These are phyloP conservation scores for Zoysia japonica DNA, from an alignment of 176 grass and related monocot species.

Conservation along the genomic window DNA sequence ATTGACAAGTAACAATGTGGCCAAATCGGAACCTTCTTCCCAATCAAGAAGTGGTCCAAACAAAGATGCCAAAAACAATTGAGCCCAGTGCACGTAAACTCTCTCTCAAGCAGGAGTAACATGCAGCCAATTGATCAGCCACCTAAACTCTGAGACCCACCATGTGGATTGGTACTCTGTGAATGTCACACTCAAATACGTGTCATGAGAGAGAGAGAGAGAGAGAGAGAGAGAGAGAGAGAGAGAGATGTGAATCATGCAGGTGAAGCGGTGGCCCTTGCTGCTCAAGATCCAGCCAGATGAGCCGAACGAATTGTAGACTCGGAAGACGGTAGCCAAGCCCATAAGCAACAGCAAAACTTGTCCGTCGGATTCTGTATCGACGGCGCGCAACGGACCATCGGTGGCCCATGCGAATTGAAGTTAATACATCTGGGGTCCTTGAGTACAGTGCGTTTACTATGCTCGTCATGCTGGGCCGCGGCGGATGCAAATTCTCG, in stretches of 20 bases:
- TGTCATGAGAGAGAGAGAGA: no score
- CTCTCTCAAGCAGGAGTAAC: slow-evolving; percentile 9
- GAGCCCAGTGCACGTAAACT: background rate
- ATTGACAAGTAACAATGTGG: background rate
- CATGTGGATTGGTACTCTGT: slow-evolving; percentile 28
- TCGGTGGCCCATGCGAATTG: background rate
- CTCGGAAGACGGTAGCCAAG: no score
- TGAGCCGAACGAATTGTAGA: no score
- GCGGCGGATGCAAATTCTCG: background rate
- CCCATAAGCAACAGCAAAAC: background rate
- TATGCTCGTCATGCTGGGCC: background rate
- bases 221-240: background rate
- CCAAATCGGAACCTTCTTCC: slow-evolving; percentile 33
- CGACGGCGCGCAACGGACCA: background rate
- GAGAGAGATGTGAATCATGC: no score
- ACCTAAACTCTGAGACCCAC: slow-evolving; percentile 12
- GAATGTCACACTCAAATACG: background rate
- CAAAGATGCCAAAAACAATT: slow-evolving; percentile 24
- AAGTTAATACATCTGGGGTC: background rate
- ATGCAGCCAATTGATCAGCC: slow-evolving; percentile 1
- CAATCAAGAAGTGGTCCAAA: slow-evolving; percentile 13
- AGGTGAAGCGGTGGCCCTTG: no score
- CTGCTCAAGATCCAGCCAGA: no score
- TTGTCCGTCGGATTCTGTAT: background rate
- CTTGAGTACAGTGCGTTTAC: background rate